Conservation (phyloP, 1,284 basidiomycete genomes). For the Calocybe gambosa region DNA sequence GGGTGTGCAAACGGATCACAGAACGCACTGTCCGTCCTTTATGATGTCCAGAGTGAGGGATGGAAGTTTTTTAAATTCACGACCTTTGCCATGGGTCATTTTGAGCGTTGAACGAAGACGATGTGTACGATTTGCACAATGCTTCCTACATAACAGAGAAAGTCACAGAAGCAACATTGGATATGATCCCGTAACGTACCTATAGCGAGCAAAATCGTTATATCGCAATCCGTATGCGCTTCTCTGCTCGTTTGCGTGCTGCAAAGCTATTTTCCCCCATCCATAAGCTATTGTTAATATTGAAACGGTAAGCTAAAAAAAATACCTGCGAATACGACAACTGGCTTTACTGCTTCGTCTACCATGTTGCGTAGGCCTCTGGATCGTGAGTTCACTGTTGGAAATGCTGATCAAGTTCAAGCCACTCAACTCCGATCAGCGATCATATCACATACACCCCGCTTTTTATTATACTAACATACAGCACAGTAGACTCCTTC, state of each 20-base stretch:
- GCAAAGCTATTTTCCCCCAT: conserved; percentile 49
- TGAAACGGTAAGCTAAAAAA: neutral
- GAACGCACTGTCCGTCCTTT: conserved; percentile 76
- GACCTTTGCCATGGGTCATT: conserved; percentile 84
- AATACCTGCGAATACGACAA: conserved; percentile 31
- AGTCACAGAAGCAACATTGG: neutral
- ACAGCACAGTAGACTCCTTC: neutral
- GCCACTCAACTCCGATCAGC: conserved; percentile 5
- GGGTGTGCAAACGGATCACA: neutral
- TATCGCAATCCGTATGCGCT: conserved; percentile 88
- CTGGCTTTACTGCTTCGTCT: conserved; percentile 19
- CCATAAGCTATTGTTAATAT: neutral
- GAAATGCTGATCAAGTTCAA: conserved; percentile 9
- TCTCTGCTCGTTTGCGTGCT: conserved; percentile 84
- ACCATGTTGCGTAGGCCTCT: too few species aligned
- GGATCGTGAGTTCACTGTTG: conserved; percentile 2
- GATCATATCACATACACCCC: neutral
- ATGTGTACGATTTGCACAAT: conserved; percentile 88
- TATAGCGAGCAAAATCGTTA: conserved; percentile 81
- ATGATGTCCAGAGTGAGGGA: conserved; percentile 56
- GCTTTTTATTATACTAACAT: neutral
- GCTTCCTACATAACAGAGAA: conserved; percentile 50
- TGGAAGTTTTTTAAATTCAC: conserved; percentile 81
- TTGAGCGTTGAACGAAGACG: conserved; percentile 79
- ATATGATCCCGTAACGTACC: conserved; percentile 35